These are phyloP conservation scores for Eruca vesicaria DNA, from an alignment of 441 rosid species.

Conservation along the genomic window DNA sequence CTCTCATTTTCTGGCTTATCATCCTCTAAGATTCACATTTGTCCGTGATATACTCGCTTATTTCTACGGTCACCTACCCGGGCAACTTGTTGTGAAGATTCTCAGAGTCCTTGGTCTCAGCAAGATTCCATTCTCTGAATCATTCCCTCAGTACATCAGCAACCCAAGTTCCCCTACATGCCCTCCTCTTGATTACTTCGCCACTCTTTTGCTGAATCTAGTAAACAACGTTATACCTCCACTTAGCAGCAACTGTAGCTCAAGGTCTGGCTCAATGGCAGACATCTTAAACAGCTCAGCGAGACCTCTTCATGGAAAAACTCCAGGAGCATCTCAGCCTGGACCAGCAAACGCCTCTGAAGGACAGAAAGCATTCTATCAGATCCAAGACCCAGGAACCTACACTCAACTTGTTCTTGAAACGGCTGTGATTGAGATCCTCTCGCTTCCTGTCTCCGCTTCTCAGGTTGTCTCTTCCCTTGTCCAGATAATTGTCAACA, in stretches of 20 bases:
- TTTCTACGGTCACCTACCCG: constrained; percentile 90
- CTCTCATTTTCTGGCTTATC: constrained; percentile 67
- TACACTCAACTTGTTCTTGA: constrained; percentile 92
- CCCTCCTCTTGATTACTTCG: constrained; percentile 94
- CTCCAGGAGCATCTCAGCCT: constrained; percentile 70
- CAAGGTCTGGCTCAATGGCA: constrained; percentile 63
- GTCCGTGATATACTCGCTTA: constrained; percentile 97
- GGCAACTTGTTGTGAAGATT: constrained; percentile 69
- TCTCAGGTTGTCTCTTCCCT: constrained; percentile 83
- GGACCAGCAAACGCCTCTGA: constrained; percentile 76
- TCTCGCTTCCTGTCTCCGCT: constrained; percentile 89
- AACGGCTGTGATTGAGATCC: constrained; percentile 91
- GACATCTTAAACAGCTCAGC: constrained; percentile 54
- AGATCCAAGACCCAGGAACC: constrained; percentile 98
- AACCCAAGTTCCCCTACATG: constrained; percentile 61
- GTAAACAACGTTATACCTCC: constrained; percentile 95
- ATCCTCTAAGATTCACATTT: constrained; percentile 88
- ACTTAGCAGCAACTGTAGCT: constrained; percentile 43
- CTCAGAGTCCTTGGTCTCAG: constrained; percentile 77
- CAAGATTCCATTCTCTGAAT: constrained; percentile 97
- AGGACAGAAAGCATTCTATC: constrained; percentile 87
- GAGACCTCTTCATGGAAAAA: constrained; percentile 65
- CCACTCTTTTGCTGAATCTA: constrained; percentile 75
- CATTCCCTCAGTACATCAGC: constrained; percentile 81
- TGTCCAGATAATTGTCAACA: constrained; percentile 84